Evolutionary conservation across 2,329 filamentous ascomycete genomes (phyloP), one percentile per base, ranked within the genome.

Genomic region (Fusarium sp.): DNA sequence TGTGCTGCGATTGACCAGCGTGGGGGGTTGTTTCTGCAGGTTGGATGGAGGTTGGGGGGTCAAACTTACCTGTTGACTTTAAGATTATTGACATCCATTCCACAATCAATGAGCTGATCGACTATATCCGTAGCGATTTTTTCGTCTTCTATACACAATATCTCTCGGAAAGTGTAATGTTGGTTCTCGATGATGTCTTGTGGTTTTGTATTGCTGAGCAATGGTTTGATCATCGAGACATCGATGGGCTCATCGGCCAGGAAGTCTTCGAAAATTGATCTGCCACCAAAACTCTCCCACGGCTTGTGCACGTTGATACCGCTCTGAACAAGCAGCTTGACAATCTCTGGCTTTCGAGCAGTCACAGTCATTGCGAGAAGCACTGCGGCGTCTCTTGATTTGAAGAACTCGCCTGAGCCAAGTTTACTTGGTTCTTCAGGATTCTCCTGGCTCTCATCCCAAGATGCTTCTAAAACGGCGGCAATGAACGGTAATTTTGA

Each of bases 61-160:
- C 14, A 19, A 25, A 53, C 62, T 61, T 60, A 52, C 42, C 11
- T 39, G 19, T 8, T n/a, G 16, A 23, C 34, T 46, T 42, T n/a
- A 44, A 74, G 34, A 6, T 50, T 43, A 11, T 75, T 71, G 3
- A 67, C 58, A 9, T 75, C 62, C 28, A 75, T 63, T 13, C 66
- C 63, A 11, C 54, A 48, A 6, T 50, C 30, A n/a, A 75, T 45
- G 2, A 75, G 23, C 5, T 53, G 45, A 5, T 26, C 37, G 7
- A 75, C 14, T 5, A 74, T 18, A 3, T 45, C 41, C 19, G 45
- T 42, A 2, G 72, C 55, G 5, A 65, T 37, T 4, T 23, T 4
- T 6, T 64, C 49, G 6, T 58, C 26, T 4, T 45, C 13, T 6
- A 69, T 21, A 2, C 28, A 25, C 4, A 65, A 39, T 5, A 69